These are phyloP conservation scores for Pseudogymnoascus sp. DNA, from an alignment of 2,329 filamentous ascomycete genomes.

Conservation along the genomic window DNA sequence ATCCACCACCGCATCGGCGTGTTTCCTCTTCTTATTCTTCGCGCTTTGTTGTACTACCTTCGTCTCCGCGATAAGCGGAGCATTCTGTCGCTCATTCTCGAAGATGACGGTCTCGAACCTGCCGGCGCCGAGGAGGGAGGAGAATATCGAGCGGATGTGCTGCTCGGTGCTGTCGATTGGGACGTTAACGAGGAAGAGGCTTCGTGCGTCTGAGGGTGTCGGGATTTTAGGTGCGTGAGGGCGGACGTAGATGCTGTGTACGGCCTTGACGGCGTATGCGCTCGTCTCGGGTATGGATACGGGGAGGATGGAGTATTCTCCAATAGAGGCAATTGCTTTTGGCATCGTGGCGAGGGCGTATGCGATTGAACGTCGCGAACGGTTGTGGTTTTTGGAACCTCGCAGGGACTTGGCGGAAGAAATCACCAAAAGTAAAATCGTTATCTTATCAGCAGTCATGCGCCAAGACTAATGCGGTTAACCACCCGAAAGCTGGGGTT, in stretches of 20 bases:
- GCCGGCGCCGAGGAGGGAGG: conserved; percentile 65
- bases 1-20: conserved; percentile 30
- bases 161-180: conserved; percentile 74
- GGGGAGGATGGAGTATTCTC: conserved; percentile 26
- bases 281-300: conserved; percentile 35
- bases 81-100: conserved; percentile 48
- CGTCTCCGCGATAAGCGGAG: background rate
- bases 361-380: background rate
- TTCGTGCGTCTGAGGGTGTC: conserved; percentile 65
- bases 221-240: conserved; percentile 74
- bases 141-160: conserved; percentile 71
- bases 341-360: conserved; percentile 7
- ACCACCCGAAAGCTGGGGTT: conserved; percentile 9
- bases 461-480: conserved; percentile 12
- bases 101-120: conserved; percentile 74
- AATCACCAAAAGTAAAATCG: conserved; percentile 11
- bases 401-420: conserved; percentile 2
- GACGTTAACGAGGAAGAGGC: conserved; percentile 84
- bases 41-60: conserved; percentile 24
- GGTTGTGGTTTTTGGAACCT: conserved; percentile 6
- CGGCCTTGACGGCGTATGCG: conserved; percentile 53
- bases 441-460: conserved; percentile 12
- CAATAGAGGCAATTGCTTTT: conserved; percentile 16
- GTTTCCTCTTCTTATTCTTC: conserved; percentile 45
- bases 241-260: conserved; percentile 82